Percentiles rank a stretch among this genome's conserved stretches.
phyloP scores from a whole-genome alignment of 331 rosid species.

The Saraca asoca region DNA sequence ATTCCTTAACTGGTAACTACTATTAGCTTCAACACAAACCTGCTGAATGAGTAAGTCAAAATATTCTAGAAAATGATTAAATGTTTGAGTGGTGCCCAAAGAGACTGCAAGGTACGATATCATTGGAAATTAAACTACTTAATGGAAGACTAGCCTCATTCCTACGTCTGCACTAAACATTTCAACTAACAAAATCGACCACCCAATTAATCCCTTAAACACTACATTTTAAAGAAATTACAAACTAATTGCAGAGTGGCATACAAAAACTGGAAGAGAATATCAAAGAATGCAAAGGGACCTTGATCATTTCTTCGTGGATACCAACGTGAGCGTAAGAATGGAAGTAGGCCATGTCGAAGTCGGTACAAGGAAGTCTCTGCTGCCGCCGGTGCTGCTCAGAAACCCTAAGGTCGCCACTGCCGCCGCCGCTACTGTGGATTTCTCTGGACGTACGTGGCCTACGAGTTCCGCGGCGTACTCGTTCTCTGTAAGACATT shows the following conservation, averaged over 20 bases:
- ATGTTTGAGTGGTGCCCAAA: too few relatives aligned
- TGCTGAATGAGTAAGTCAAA: too few relatives aligned
- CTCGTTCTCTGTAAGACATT: slow-evolving; percentile 46
- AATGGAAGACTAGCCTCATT: too few relatives aligned
- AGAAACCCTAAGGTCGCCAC: slow-evolving; percentile 66
- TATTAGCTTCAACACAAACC: too few relatives aligned
- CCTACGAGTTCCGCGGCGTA: slow-evolving; percentile 69
- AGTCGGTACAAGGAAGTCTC: slow-evolving; percentile 83
- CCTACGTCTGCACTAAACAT: too few relatives aligned
- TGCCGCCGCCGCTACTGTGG: slow-evolving; percentile 19
- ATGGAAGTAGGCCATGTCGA: slow-evolving; percentile 89
- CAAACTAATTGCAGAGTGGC: not conserved
- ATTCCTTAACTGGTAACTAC: too few relatives aligned
- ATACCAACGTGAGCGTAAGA: slow-evolving; percentile 97
- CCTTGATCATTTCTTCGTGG: slow-evolving; percentile 99
- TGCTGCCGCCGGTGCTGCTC: slow-evolving; percentile 46
- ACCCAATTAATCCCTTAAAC: too few relatives aligned
- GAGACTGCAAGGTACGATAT: too few relatives aligned
- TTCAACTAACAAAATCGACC: too few relatives aligned
- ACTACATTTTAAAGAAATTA: too few relatives aligned
- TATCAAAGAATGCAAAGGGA: not conserved
- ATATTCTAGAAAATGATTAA: too few relatives aligned
- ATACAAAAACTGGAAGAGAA: not conserved
- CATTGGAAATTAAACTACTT: too few relatives aligned
- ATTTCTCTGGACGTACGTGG: slow-evolving; percentile 53